Evolutionary conservation across 176 grass and related monocot genomes (phyloP).

Genomic region (Cenchrus purpureus): DNA sequence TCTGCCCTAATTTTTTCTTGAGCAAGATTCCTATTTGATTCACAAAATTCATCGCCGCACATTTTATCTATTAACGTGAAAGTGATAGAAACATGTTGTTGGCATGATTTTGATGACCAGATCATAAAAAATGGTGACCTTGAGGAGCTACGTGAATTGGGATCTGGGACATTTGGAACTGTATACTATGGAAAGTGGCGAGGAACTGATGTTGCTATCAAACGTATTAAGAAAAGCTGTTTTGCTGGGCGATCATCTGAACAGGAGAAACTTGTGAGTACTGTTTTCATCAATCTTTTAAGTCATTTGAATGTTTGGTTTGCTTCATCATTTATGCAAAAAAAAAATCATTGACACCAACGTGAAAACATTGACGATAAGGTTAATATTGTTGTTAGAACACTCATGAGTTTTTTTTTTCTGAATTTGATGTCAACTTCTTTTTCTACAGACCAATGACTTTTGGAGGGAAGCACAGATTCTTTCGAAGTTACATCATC

Average conservation of each 20-base stretch:
- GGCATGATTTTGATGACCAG: constrained; percentile 49
- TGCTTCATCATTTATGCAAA: background rate
- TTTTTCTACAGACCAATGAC: constrained; percentile 70
- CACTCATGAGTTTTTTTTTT: background rate
- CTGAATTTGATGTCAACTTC: background rate
- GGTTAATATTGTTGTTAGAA: background rate
- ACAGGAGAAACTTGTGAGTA: constrained; percentile 82
- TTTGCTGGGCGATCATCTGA: constrained; percentile 87
- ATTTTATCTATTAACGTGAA: constrained; percentile 12
- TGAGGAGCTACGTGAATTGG: constrained; percentile 95
- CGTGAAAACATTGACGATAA: background rate
- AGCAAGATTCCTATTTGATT: constrained; percentile 28
- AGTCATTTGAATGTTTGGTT: constrained; percentile 6
- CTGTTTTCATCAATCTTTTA: constrained; percentile 18
- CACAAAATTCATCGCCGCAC: background rate
- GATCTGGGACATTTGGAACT: constrained; percentile 96
- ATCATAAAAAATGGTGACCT: constrained; percentile 97
- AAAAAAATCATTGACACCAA: background rate
- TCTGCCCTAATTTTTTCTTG: constrained; percentile 20
- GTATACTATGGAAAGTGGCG: constrained; percentile 99
- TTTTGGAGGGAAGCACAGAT: constrained; percentile 99
- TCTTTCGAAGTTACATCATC: constrained; percentile 94
- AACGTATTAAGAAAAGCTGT: constrained; percentile 98
- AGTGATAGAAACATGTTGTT: constrained; percentile 15
- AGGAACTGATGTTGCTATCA: constrained; percentile 95